Conservation (phyloP, 2,329 filamentous ascomycete species). For the Colletotrichum tamarilloi region DNA sequence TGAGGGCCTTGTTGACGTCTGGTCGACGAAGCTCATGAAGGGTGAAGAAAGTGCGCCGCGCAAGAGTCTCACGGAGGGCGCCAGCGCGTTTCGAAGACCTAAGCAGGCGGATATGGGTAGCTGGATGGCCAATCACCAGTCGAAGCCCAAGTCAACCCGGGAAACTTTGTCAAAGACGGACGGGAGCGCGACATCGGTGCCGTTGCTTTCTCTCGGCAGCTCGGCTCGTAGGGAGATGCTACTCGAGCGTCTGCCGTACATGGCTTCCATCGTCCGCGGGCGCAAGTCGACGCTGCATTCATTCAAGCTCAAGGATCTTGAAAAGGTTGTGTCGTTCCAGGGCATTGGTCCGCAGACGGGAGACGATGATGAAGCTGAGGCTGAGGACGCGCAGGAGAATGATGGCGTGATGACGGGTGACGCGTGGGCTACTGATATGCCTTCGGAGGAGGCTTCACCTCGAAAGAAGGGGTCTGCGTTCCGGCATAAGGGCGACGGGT, state of each 20-base stretch:
- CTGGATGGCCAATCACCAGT: conserved; percentile 39
- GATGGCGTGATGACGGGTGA: conserved; percentile 50
- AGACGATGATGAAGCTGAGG: conserved; percentile 55
- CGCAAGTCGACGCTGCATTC: conserved; percentile 48
- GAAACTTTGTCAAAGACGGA: conserved; percentile 18
- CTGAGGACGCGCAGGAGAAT: conserved; percentile 55
- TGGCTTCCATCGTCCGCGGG: conserved; percentile 72
- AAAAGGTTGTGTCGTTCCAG: conserved; percentile 75
- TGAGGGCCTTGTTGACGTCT: conserved; percentile 77
- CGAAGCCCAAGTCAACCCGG: conserved; percentile 8
- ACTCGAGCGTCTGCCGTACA: conserved; percentile 88
- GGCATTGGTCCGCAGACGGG: conserved; percentile 63
- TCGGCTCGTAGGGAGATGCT: conserved; percentile 79
- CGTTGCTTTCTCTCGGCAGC: conserved; percentile 69
- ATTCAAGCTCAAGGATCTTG: conserved; percentile 66
- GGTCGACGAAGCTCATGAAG: conserved; percentile 70
- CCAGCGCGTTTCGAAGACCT: conserved; percentile 60
- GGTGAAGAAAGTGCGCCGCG: conserved; percentile 57
- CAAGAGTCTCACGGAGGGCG: conserved; percentile 56
- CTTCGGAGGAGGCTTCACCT: conserved; percentile 64
- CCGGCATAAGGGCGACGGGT: conserved; percentile 45
- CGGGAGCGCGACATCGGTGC: conserved; percentile 47
- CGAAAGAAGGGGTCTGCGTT: conserved; percentile 58
- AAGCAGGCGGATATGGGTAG: conserved; percentile 44
- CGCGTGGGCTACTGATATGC: conserved; percentile 71